These are phyloP conservation scores for Komagataella pastoris DNA, from an alignment of 805 yeast genomes.

Conservation along the genomic window DNA sequence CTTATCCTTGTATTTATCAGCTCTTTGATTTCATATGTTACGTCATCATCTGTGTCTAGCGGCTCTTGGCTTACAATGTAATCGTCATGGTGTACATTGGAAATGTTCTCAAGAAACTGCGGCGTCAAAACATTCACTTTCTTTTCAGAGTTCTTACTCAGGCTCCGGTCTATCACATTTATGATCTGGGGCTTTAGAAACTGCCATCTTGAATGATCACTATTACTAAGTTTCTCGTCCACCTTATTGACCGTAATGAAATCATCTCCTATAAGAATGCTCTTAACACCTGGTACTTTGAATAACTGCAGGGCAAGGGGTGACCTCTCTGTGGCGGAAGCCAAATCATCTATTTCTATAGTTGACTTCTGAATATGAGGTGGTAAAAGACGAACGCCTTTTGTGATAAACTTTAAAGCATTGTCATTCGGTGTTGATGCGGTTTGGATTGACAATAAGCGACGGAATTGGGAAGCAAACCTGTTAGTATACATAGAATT, in stretches of 20 bases:
- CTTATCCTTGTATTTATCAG: slow-evolving; percentile 55
- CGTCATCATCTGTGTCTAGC: slow-evolving; percentile 51
- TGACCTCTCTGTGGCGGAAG: slow-evolving; percentile 43
- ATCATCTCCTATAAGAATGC: slow-evolving; percentile 62
- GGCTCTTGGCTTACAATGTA: slow-evolving; percentile 12
- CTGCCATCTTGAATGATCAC: slow-evolving; percentile 19
- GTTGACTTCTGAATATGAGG: slow-evolving; percentile 18
- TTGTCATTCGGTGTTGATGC: slow-evolving; percentile 63
- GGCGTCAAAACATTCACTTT: slow-evolving; percentile 5
- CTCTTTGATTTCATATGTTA: slow-evolving; percentile 55
- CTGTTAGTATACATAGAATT: background rate
- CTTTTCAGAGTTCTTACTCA: slow-evolving; percentile 12
- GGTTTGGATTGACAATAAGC: slow-evolving; percentile 21
- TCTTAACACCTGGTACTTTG: slow-evolving; percentile 49
- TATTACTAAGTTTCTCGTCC: slow-evolving; percentile 15
- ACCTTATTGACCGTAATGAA: slow-evolving; percentile 60
- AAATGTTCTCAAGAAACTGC: slow-evolving; percentile 14
- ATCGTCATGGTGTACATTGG: background rate
- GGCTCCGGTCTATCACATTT: slow-evolving; percentile 5
- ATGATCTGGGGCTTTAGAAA: slow-evolving; percentile 13
- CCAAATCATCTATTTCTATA: slow-evolving; percentile 36
- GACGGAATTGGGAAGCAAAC: background rate
- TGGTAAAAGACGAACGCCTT: slow-evolving; percentile 32
- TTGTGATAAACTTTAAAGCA: slow-evolving; percentile 53
- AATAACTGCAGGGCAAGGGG: slow-evolving; percentile 52